Percentiles rank a stretch among this genome's conserved stretches.
phyloP scores from a whole-genome alignment of 116 monocot species.

The Iris pallida region DNA sequence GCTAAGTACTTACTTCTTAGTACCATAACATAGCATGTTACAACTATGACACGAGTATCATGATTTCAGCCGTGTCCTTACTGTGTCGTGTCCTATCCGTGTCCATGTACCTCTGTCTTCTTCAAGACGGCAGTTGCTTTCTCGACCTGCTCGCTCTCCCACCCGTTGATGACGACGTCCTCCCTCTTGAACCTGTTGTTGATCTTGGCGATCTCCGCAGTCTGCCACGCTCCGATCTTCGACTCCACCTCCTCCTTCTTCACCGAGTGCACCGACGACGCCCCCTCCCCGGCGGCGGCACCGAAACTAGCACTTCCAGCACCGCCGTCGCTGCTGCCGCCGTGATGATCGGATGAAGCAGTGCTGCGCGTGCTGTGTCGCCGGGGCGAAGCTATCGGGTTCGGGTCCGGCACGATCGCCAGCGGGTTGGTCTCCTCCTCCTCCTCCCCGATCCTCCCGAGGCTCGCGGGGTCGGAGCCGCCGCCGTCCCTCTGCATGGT shows the following conservation, averaged over 20 bases:
- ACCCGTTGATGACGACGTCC: conserved; percentile 75
- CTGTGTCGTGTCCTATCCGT: no score
- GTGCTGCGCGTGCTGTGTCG: not conserved
- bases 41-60: no score
- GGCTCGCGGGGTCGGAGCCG: conserved; percentile 5
- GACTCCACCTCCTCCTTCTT: conserved; percentile 87
- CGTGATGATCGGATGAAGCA: not conserved
- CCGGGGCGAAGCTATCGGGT: conserved; percentile 44
- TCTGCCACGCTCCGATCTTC: conserved; percentile 86
- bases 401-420: conserved; percentile 68
- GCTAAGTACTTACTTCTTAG: no score
- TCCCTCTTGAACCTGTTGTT: conserved; percentile 81
- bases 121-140: conserved; percentile 57
- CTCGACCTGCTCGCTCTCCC: conserved; percentile 72
- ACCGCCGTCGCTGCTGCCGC: not conserved
- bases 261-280: conserved; percentile 54
- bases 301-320: no score
- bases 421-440: conserved; percentile 79
- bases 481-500: conserved; percentile 16
- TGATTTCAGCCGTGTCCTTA: no score
- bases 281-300: conserved; percentile 1
- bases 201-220: conserved; percentile 73
- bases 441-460: conserved; percentile 54
- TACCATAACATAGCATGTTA: no score
- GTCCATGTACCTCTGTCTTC: conserved; percentile 57